Base-by-base conservation (phyloP, 192 early-diverging fungal genomes). In the Coemansia sp. region DNA sequence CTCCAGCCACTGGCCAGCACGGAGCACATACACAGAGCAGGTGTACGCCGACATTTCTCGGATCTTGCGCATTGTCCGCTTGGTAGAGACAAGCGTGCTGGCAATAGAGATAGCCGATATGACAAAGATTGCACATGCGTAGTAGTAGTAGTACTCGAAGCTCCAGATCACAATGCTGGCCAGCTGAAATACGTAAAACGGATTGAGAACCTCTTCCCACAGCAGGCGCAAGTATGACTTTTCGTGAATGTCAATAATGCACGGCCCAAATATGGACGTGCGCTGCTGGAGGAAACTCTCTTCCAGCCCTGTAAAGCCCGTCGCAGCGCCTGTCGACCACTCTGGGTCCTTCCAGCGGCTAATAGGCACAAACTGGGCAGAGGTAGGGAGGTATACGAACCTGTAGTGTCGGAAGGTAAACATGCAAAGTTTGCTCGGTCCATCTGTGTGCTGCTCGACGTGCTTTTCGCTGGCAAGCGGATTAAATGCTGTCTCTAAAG, bases 101-200 rank as follows among this genome's bases (percentile, higher is more conserved):
- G 87, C 69, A 17, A 94, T 87, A 5, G 93, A 92, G 1, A 87
- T 72, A 0, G 87, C 86, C 5, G 92, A 91, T 44, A 98, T 95
- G 34, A 91, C 56, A 53, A 96, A 87, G 53, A 99, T 98, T 58
- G 90, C 94, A 26, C 73, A 81, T 0, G 94, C 93, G 62, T 98
- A 99, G 68, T 95, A 95, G 60, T 91, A 90, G 74, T 99, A 99
- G 62, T 93, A 87, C 60, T 98, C 95, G 32, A 82, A 60, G 52
- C 84, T 88, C 97, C 91, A 93, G 2, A 93, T 82, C 10, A 83
- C 62, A 19, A 93, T 90, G 48, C 87, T 89, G 19, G 86, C 86
- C 15, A 88, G 80, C 73, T 91, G 91, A 44, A 93, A 93, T 22
- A 93, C 79, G 67, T 90, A 91, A 53, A 93, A 89, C 4, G 89